Conservation (phyloP, 1,284 basidiomycete species). For the Schizopora paradoxa region DNA sequence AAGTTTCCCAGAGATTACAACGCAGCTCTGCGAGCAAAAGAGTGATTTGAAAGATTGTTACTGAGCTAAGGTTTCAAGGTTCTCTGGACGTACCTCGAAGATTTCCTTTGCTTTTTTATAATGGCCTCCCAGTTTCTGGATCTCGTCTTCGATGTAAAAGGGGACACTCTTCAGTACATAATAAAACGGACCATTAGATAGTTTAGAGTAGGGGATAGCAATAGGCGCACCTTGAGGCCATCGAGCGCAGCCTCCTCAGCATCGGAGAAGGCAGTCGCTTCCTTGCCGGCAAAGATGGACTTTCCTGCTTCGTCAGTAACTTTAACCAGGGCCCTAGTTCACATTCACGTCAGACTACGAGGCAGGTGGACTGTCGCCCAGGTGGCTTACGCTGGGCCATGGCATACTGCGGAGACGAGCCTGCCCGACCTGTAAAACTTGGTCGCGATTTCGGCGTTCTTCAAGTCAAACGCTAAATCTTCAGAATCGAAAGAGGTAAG, state of each 20-base stretch:
- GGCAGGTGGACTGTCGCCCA: background rate
- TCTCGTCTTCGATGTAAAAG: conserved; percentile 64
- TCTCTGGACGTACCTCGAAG: too few relatives aligned
- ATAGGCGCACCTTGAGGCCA: conserved; percentile 37
- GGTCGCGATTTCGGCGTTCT: conserved; percentile 54
- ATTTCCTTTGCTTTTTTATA: too few relatives aligned
- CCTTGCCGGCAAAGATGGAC: conserved; percentile 58
- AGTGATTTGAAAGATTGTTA: too few relatives aligned
- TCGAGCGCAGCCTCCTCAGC: conserved; percentile 53
- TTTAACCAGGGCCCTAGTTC: conserved; percentile 46
- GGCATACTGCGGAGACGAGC: conserved; percentile 64
- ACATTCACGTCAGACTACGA: conserved; percentile 17
- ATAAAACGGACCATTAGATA: background rate
- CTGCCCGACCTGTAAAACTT: conserved; percentile 60
- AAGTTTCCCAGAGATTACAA: conserved; percentile 42
- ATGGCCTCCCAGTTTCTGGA: too few relatives aligned
- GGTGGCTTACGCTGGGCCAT: conserved; percentile 51
- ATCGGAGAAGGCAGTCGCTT: conserved; percentile 68
- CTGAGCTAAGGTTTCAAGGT: too few relatives aligned
- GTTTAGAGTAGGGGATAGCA: background rate
- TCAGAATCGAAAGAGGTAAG: too few relatives aligned
- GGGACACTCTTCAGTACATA: conserved; percentile 42
- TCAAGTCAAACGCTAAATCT: conserved; percentile 57
- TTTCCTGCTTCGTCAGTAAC: conserved; percentile 49
- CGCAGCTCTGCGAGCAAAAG: conserved; percentile 31